Evolutionary conservation across 495 filamentous ascomycete species (phyloP).

Genomic region (Aspergillus sclerotiicarbonarius): DNA sequence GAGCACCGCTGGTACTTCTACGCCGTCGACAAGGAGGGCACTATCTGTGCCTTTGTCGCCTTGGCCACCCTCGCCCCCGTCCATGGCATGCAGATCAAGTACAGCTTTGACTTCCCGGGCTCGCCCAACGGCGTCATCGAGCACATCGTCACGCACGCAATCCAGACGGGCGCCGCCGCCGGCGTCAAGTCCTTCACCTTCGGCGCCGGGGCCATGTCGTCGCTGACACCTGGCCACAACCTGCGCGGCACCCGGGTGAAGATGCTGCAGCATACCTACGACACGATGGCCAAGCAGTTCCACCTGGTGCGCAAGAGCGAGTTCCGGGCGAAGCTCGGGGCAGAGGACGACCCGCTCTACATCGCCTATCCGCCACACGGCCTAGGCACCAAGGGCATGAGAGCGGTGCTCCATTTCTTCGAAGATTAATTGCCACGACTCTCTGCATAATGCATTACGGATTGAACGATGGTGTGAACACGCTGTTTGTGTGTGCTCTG

Average conservation of each 20-base stretch:
- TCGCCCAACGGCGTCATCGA: constrained; percentile 79
- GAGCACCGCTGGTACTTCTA: constrained; percentile 81
- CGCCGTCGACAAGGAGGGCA: constrained; percentile 62
- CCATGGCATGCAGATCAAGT: constrained; percentile 86
- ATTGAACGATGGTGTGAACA: background rate
- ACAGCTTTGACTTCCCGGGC: constrained; percentile 78
- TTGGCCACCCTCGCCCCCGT: constrained; percentile 70
- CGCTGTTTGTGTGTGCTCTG: background rate
- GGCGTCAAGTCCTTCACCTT: constrained; percentile 73
- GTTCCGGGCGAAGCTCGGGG: constrained; percentile 83
- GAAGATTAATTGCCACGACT: constrained; percentile 53
- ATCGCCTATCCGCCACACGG: constrained; percentile 81
- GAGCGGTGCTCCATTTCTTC: constrained; percentile 79
- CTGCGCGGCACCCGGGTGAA: constrained; percentile 69
- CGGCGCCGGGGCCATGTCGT: constrained; percentile 67
- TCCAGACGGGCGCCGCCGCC: constrained; percentile 60
- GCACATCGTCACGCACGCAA: constrained; percentile 70
- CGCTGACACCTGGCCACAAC: constrained; percentile 70
- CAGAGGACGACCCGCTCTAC: constrained; percentile 71
- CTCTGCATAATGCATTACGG: background rate
- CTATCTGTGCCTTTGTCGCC: constrained; percentile 68
- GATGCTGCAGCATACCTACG: constrained; percentile 73
- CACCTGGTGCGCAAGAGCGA: constrained; percentile 79
- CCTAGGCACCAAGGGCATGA: constrained; percentile 69
- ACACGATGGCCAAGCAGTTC: constrained; percentile 72